Evolutionary conservation across 2,329 filamentous ascomycete species (phyloP), one percentile per base, ranked within the genome.

Genomic region (Arachnomyces sp.): DNA sequence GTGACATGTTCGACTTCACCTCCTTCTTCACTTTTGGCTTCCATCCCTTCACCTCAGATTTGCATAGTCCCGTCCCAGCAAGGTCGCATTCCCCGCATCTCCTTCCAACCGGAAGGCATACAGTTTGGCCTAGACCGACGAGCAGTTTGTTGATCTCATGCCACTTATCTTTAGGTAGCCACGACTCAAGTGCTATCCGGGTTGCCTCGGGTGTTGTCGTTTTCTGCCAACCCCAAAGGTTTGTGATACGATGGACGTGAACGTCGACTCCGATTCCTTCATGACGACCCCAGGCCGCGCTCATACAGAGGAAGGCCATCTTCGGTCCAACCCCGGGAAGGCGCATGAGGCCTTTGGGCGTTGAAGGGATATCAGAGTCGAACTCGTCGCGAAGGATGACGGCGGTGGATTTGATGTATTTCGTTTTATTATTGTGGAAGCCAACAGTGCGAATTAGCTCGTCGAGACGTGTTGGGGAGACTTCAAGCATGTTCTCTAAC

Each of bases 341-440:
- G 2, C 78, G 77, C 38, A 81, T 80, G 14, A 95, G 72, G 0
- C 83, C 87, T 46, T 80, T 74, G 38, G 90, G 78, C 0, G 82
- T 84, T 46, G 82, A 72, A 1, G 89, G 89, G 40, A 95, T 92
- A 55, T 95, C 89, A 38, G 78, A 78, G 44, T 69, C 59, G 63
- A 77, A 86, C 39, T 78, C 61, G 54, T 90, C 82, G 34, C 78
- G 74, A 17, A 94, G 71, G 28, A 94, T 81, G 25, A 74, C 66
- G 3, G 87, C 87, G 1, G 84, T 72, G 42, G 79, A 72, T 60
- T 92, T 87, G 57, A 94, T 82, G 59, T 78, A 84, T 65, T 80
- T 84, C 2, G 88, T 92, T 68, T 95, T 95, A 64, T 88, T 89
- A 57, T 94, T 95, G 68, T 95, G 89, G 60, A 95, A 95, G 17